These are phyloP conservation scores for Arthrobotrys musiformis DNA, from an alignment of 2,329 filamentous ascomycete genomes.

Conservation along the genomic window DNA sequence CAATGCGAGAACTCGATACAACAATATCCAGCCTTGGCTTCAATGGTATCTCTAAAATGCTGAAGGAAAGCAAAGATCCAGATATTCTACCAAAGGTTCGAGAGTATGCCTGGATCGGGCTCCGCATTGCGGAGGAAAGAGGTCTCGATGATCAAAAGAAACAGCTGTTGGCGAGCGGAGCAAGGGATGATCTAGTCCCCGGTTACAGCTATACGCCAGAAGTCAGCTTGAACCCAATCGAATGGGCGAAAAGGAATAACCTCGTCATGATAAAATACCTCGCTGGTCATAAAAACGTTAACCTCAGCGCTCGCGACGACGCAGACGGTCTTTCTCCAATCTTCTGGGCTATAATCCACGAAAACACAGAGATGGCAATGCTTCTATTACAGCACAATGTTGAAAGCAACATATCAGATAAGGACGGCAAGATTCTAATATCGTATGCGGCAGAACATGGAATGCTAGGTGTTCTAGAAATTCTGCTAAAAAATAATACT, in stretches of 20 bases:
- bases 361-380: slow-evolving; percentile 32
- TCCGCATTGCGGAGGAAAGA: slow-evolving; percentile 37
- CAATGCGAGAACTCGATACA: slow-evolving; percentile 28
- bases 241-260: slow-evolving; percentile 34
- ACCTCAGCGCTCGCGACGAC: slow-evolving; percentile 20
- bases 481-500: not conserved
- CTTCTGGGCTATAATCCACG: slow-evolving; percentile 30
- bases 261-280: slow-evolving; percentile 32
- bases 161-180: slow-evolving; percentile 19
- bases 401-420: slow-evolving; percentile 15
- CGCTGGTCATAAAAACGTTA: not conserved
- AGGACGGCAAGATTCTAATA: slow-evolving; percentile 21
- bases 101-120: slow-evolving; percentile 32
- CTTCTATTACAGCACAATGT: slow-evolving; percentile 16
- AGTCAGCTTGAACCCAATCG: not conserved
- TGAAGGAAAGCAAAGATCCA: slow-evolving; percentile 2
- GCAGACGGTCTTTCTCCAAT: slow-evolving; percentile 18
- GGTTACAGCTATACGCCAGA: slow-evolving; percentile 11
- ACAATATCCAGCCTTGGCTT: slow-evolving; percentile 12
- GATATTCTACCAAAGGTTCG: not conserved
- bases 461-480: not conserved
- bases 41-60: slow-evolving; percentile 29
- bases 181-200: slow-evolving; percentile 16
- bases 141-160: slow-evolving; percentile 1
- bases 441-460: slow-evolving; percentile 33